Evolutionary conservation across 2,329 filamentous ascomycete genomes (phyloP).

Genomic region (Simplicillium sp.): DNA sequence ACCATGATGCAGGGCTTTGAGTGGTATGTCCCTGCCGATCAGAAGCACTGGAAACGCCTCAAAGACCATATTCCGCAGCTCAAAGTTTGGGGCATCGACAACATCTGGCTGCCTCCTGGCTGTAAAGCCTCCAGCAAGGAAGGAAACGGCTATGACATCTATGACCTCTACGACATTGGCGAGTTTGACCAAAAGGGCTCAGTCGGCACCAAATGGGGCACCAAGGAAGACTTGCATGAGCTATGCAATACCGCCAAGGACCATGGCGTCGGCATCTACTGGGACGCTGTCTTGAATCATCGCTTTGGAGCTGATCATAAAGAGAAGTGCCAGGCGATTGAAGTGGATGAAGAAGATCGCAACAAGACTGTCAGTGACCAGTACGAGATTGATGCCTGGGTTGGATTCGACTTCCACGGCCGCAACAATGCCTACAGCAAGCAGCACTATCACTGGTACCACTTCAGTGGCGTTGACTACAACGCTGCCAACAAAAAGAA

Average conservation of each 20-base stretch:
- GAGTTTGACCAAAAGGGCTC: conserved; percentile 67
- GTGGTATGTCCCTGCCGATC: conserved; percentile 60
- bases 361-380: conserved; percentile 45
- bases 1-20: conserved; percentile 64
- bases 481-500: conserved; percentile 47
- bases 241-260: conserved; percentile 22
- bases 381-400: conserved; percentile 60
- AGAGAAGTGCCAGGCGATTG: conserved; percentile 52
- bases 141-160: conserved; percentile 3
- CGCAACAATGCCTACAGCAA: conserved; percentile 52
- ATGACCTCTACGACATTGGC: conserved; percentile 49
- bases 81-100: conserved; percentile 52
- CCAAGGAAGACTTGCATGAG: conserved; percentile 49
- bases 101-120: conserved; percentile 61
- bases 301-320: conserved; percentile 62
- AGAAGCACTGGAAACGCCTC: conserved; percentile 55
- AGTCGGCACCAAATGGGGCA: conserved; percentile 60
- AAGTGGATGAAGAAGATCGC: conserved; percentile 54
- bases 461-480: conserved; percentile 63
- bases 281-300: conserved; percentile 68
- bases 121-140: conserved; percentile 8
- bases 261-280: conserved; percentile 52
- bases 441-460: conserved; percentile 59
- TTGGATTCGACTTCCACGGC: conserved; percentile 59
- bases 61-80: conserved; percentile 44